Evolutionary conservation across 805 yeast genomes (phyloP).

Genomic region (Metschnikowia orientalis): DNA sequence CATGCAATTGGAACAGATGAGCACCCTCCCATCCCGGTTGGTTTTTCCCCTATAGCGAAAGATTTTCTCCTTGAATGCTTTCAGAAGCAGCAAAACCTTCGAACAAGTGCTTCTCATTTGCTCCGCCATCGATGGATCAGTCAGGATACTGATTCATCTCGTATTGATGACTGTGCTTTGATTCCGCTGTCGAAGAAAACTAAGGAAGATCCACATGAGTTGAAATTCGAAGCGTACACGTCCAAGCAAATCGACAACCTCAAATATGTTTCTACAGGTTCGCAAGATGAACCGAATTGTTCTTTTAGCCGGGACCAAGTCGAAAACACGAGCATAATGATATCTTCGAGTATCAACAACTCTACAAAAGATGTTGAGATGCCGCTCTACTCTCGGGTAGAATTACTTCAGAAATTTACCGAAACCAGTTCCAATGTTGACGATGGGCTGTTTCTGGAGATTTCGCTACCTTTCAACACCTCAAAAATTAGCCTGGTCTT

Average conservation of each 20-base stretch:
- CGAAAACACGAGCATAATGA: too few species aligned
- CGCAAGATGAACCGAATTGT: too few species aligned
- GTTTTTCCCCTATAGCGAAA: slow-evolving; percentile 37
- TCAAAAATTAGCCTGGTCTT: slow-evolving; percentile 2
- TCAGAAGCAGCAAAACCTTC: slow-evolving; percentile 58
- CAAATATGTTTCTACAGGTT: too few species aligned
- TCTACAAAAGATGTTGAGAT: slow-evolving; percentile 5
- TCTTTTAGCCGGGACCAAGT: too few species aligned
- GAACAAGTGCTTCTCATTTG: slow-evolving; percentile 54
- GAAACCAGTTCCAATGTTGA: slow-evolving; percentile 17
- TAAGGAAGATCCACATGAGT: too few species aligned
- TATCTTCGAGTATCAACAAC: too few species aligned
- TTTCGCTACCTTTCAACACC: slow-evolving; percentile 1
- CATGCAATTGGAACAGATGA: slow-evolving; percentile 80
- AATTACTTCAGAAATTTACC: slow-evolving; percentile 28
- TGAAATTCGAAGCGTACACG: too few species aligned
- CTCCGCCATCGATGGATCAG: slow-evolving; percentile 60
- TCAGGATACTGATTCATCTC: too few species aligned
- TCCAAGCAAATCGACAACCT: too few species aligned
- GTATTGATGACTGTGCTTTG: too few species aligned
- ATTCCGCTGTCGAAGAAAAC: too few species aligned
- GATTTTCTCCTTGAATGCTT: slow-evolving; percentile 68
- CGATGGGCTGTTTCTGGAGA: slow-evolving; percentile 1
- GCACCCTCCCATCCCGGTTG: slow-evolving; percentile 62
- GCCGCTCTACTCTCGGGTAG: slow-evolving; percentile 19